These are phyloP conservation scores for Phtheirospermum japonicum DNA, from an alignment of 257 asterid species.

Conservation along the genomic window DNA sequence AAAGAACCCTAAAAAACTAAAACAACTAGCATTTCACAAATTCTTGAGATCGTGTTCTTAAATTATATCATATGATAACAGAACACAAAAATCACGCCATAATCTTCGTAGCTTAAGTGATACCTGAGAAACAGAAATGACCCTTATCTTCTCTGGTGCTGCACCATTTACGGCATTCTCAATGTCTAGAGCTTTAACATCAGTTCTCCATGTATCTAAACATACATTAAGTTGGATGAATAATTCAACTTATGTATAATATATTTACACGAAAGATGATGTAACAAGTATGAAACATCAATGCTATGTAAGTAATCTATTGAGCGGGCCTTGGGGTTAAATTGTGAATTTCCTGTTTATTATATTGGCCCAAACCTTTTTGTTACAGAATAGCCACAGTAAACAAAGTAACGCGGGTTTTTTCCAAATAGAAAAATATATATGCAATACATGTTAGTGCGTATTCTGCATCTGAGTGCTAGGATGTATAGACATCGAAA, in stretches of 20 bases:
- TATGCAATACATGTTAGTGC: constrained; percentile 4
- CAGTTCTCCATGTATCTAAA: constrained; percentile 91
- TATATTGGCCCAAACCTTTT: constrained; percentile 5
- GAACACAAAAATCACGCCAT: constrained; percentile 9
- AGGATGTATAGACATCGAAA: constrained; percentile 21
- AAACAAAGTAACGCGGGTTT: neutral
- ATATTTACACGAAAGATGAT: constrained; percentile 1
- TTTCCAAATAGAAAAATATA: constrained; percentile 14
- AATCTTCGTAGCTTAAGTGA: constrained; percentile 27
- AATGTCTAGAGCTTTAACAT: constrained; percentile 57
- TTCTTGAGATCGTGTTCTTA: constrained; percentile 20
- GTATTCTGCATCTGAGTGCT: constrained; percentile 1
- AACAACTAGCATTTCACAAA: constrained; percentile 13
- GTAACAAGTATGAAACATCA: neutral
- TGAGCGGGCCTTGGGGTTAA: neutral
- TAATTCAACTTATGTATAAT: constrained; percentile 22
- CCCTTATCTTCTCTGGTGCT: constrained; percentile 70
- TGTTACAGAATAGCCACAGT: constrained; percentile 18
- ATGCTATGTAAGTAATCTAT: neutral
- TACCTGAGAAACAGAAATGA: constrained; percentile 76
- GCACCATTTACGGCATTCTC: constrained; percentile 60
- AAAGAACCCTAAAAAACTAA: too few species aligned
- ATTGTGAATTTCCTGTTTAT: constrained; percentile 8
- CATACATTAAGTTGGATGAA: constrained; percentile 28
- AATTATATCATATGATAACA: constrained; percentile 5